phyloP scores from a whole-genome alignment of 441 rosid genomes.

The Kokia cookei region DNA sequence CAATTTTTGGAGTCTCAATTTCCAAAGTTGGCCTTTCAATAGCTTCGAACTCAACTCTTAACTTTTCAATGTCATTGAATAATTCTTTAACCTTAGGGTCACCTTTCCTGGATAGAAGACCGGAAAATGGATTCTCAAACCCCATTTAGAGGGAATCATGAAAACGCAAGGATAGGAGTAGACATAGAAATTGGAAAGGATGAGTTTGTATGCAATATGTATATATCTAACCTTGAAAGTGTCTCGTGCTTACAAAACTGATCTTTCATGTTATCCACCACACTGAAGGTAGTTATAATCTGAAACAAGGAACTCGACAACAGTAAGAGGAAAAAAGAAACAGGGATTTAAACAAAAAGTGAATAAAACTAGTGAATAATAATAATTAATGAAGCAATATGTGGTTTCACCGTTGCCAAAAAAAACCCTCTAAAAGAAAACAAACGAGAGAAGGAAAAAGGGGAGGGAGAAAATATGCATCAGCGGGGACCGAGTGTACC shows the following conservation, averaged over 20 bases:
- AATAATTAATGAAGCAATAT: not conserved
- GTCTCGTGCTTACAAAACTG: constrained; percentile 56
- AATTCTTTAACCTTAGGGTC: constrained; percentile 57
- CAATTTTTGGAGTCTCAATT: constrained; percentile 48
- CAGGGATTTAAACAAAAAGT: not conserved
- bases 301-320: constrained; percentile 23
- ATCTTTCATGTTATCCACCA: constrained; percentile 89
- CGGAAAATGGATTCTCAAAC: not conserved
- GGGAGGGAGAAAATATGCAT: not conserved
- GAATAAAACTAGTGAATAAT: not conserved
- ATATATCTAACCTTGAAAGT: constrained; percentile 42
- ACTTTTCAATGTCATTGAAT: constrained; percentile 70
- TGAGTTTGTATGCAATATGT: not conserved
- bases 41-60: constrained; percentile 71
- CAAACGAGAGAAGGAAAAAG: not conserved
- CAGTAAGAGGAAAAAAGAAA: not conserved
- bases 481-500: constrained; percentile 28
- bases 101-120: constrained; percentile 52
- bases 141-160: not conserved
- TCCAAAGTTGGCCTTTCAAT: constrained; percentile 82
- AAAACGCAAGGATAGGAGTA: not conserved
- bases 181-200: not conserved
- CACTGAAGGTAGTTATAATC: constrained; percentile 87
- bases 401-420: not conserved
- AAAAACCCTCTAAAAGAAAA: not conserved